Conservation (phyloP, 345 rosid species). For the Brassica nigra region DNA sequence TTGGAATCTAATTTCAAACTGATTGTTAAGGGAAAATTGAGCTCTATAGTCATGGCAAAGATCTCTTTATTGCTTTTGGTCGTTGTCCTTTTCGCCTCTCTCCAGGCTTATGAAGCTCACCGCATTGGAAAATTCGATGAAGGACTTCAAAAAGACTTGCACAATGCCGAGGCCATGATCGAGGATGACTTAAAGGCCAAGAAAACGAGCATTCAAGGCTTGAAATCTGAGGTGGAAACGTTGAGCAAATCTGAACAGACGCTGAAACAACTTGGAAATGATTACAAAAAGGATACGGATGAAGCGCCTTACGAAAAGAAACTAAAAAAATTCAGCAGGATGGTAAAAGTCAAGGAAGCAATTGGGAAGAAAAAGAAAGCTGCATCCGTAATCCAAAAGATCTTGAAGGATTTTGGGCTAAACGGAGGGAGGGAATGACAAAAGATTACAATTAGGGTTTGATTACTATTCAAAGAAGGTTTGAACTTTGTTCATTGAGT, state of each 20-base stretch:
- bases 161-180: conserved; percentile 25
- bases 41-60: conserved; percentile 33
- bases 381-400: conserved; percentile 26
- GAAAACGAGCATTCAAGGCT: neutral
- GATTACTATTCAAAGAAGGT: conserved; percentile 11
- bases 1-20: conserved; percentile 37
- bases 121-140: neutral
- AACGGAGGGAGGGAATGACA: conserved; percentile 14
- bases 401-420: conserved; percentile 38
- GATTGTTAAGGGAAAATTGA: conserved; percentile 35
- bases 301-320: conserved; percentile 15
- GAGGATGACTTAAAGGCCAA: conserved; percentile 22
- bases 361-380: neutral
- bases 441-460: neutral
- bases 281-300: neutral
- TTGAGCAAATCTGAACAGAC: conserved; percentile 10
- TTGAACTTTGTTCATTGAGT: conserved; percentile 28
- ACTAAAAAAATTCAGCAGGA: conserved; percentile 10
- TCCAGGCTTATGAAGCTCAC: conserved; percentile 32
- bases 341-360: neutral
- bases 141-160: conserved; percentile 22
- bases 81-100: conserved; percentile 15
- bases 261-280: neutral
- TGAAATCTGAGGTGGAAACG: conserved; percentile 5
- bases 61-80: conserved; percentile 34